Base-by-base conservation (phyloP, 805 yeast species). In the Pichia pseudocactophila region DNA sequence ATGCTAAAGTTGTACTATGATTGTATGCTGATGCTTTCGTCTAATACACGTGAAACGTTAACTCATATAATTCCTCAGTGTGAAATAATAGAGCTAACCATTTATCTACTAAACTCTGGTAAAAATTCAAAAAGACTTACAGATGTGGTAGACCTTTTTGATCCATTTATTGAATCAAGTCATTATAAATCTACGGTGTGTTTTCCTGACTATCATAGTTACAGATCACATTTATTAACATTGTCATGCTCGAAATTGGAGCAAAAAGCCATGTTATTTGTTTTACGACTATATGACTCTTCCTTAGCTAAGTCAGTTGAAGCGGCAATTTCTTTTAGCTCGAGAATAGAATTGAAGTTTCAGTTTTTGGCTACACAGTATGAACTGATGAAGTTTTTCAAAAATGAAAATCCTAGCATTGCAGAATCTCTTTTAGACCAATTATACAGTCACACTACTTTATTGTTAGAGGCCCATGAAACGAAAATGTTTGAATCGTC, bases 401-500 rank as follows among this genome's bases (percentile, higher is more conserved):
- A 45, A 26, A 1, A 27, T 1, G 12, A 44, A 12, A 8, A 32
- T 40, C 9, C 5, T 1, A 11, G n/a, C 3, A 20, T 51, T 27
- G 42, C 35, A 9, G 38, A 17, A 3, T 31, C 34, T 1, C 18
- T 35, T 8, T 15, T 54, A 9, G 53, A 50, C 11, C 11, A 18
- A 2, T 20, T 57, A 5, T 49, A 48, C 19, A 36, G 28, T 15
- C 15, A 34, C 8, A 39, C 49, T 15, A 53, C 53, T 1, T 36
- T 19, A 2, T 34, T 57, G 7, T 25, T 59, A 16, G 49, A 49
- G 27, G 22, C 41, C 4, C 57, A 52, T 34, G 27, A 37, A n/a
- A 55, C 60, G 1, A 57, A 72, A 46, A 61, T 72, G 37, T 57
- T 55, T 10, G 78, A 74, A 40, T 42, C 61, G 10, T 59, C 73